A percentile compares a stretch with the other conserved stretches of the same genome.
phyloP scores from a whole-genome alignment of 495 filamentous ascomycete species.

The Pseudomonodictys pantanalensis region DNA sequence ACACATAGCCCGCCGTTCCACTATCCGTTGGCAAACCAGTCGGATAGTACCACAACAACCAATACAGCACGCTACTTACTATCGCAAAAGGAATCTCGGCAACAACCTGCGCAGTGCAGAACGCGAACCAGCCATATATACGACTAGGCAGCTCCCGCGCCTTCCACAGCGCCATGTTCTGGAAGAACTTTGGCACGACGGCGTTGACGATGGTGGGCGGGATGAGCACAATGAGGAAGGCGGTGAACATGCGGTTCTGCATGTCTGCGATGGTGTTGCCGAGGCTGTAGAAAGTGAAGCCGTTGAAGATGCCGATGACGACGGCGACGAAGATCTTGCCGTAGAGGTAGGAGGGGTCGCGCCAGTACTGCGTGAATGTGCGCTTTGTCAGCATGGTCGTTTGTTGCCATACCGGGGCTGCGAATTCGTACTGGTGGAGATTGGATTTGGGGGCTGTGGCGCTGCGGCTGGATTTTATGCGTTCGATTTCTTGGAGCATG shows the following conservation, averaged over 20 bases:
- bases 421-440: constrained; percentile 55
- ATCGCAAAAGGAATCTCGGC: constrained; percentile 74
- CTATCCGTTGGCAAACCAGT: constrained; percentile 65
- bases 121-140: constrained; percentile 83
- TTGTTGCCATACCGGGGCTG: constrained; percentile 59
- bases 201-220: constrained; percentile 69
- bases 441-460: constrained; percentile 45
- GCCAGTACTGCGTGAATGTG: constrained; percentile 69
- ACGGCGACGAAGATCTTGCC: constrained; percentile 69
- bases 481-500: constrained; percentile 59
- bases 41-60: constrained; percentile 74
- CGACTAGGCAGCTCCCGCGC: constrained; percentile 70
- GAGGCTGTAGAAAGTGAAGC: constrained; percentile 80
- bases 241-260: constrained; percentile 77
- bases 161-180: constrained; percentile 72
- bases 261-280: constrained; percentile 65
- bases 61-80: constrained; percentile 65
- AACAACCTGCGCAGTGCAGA: constrained; percentile 71
- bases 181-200: constrained; percentile 81
- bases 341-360: constrained; percentile 69
- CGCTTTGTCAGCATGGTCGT: constrained; percentile 60
- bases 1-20: constrained; percentile 71
- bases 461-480: constrained; percentile 55
- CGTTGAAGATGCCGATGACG: constrained; percentile 58
- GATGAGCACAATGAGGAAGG: constrained; percentile 71